phyloP scores from a whole-genome alignment of 805 yeast genomes.

The Candida boidinii region DNA sequence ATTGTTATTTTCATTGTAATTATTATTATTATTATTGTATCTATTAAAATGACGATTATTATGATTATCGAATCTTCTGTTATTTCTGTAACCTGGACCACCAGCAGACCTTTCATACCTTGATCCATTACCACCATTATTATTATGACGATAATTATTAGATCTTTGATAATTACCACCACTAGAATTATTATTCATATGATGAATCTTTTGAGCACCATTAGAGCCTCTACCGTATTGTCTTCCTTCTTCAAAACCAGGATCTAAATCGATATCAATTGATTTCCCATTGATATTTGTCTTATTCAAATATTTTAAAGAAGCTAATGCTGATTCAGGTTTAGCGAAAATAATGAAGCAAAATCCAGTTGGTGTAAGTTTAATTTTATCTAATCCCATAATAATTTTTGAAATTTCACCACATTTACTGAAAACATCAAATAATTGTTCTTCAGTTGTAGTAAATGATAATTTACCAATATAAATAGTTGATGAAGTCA shows the following conservation, averaged over 20 bases:
- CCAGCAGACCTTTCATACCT: constrained; percentile 8
- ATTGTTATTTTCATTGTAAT: constrained; percentile 6
- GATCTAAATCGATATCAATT: constrained; percentile 85
- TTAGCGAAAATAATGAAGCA: constrained; percentile 78
- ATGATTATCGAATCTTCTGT: not conserved
- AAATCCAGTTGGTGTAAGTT: constrained; percentile 93
- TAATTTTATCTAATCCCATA: constrained; percentile 91
- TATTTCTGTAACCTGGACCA: constrained; percentile 5
- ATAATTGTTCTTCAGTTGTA: constrained; percentile 92
- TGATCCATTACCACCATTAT: constrained; percentile 24
- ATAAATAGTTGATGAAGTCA: constrained; percentile 69
- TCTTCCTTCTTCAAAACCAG: constrained; percentile 92
- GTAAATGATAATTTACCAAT: constrained; percentile 86
- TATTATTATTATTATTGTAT: not conserved
- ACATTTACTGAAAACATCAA: constrained; percentile 75
- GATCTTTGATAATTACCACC: constrained; percentile 3
- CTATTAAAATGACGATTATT: not conserved
- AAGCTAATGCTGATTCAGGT: constrained; percentile 66
- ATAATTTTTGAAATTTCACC: constrained; percentile 74
- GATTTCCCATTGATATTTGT: constrained; percentile 79
- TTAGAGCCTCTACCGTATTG: constrained; percentile 90
- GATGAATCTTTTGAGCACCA: constrained; percentile 70
- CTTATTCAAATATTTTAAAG: constrained; percentile 73
- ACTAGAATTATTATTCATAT: constrained; percentile 6
- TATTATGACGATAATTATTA: constrained; percentile 8